Evolutionary conservation across 2,329 filamentous ascomycete genomes (phyloP), one percentile per base, ranked within the genome.

Genomic region (Dothideomycetes sp.): DNA sequence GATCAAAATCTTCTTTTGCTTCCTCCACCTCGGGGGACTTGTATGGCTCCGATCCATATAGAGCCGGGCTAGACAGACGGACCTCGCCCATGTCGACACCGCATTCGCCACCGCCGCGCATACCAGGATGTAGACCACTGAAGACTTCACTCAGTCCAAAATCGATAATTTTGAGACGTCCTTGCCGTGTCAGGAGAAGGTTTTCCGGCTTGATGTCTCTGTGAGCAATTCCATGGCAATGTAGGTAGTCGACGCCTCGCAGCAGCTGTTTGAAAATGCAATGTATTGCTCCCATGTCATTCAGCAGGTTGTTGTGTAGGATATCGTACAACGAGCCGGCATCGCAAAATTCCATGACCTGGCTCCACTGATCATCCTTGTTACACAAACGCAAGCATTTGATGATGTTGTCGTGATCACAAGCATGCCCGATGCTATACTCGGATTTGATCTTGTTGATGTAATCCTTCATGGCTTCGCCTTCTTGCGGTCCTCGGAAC

Each of bases 181-280:
- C 85, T 43, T 86, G 77, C 50, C 77, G 78, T 34, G 79, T 82
- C 44, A 94, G 72, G 22, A 94, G 70, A 17, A 93, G 66, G 51
- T 94, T 94, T 58, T 94, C 87, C 9, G 88, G 72, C 62, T 94
- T 94, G 64, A 94, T 83, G 51, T 94, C 87, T 36, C 87, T 81
- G 61, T 94, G 87, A 2, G 86, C 87, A 54, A 94, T 88, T 42
- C 86, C 87, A 52, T 89, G 78, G 44, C 68, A 69, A 60, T 94
- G 87, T 16, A 94, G 68, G 55, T 94, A 91, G 52, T 78, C 72
- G 46, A 94, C 74, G 14, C 86, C 87, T 52, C 85, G 81, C 22
- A 91, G 66, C 19, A 94, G 68, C 59, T 94, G 87, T 68, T 93
- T 93, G 73, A 94, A 93, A 47, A 94, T 71, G 60, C 87, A 94